phyloP scores from a whole-genome alignment of 2,329 filamentous ascomycete genomes.

The Stemphylium vesicarium region DNA sequence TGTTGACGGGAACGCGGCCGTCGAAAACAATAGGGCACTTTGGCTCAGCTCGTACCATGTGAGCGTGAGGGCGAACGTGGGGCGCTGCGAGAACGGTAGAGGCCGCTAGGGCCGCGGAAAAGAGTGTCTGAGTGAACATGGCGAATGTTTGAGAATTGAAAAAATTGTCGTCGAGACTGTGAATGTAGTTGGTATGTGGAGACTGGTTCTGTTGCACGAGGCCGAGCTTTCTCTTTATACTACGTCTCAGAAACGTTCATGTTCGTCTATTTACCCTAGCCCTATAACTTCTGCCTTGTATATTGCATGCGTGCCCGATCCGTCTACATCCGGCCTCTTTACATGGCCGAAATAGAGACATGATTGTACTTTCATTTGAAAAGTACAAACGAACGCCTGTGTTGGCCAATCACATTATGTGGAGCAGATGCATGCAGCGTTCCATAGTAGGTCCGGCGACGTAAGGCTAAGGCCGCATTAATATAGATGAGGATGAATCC shows the following conservation, averaged over 20 bases:
- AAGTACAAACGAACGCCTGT: not conserved
- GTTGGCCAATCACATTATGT: not conserved
- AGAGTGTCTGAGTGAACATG: slow-evolving; percentile 34
- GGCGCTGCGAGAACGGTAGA: slow-evolving; percentile 37
- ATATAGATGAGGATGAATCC: slow-evolving; percentile 16
- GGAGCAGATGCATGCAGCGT: not conserved
- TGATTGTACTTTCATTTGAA: slow-evolving; percentile 14
- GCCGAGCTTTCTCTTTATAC: slow-evolving; percentile 24
- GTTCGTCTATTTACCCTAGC: not conserved
- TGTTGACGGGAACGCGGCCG: slow-evolving; percentile 40
- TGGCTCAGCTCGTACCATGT: slow-evolving; percentile 18
- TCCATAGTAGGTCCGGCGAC: slow-evolving; percentile 29
- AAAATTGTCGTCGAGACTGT: slow-evolving; percentile 10
- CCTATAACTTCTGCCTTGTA: not conserved
- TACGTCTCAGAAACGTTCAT: not conserved
- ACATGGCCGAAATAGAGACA: slow-evolving; percentile 22
- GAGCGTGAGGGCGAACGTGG: slow-evolving; percentile 4
- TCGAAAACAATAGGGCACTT: slow-evolving; percentile 49
- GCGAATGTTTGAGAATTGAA: slow-evolving; percentile 3
- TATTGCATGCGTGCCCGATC: slow-evolving; percentile 1
- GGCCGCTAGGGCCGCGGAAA: slow-evolving; percentile 29
- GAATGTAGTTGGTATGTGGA: slow-evolving; percentile 4
- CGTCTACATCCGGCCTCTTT: slow-evolving; percentile 17
- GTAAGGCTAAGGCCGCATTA: slow-evolving; percentile 17
- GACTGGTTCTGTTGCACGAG: not conserved